Base-by-base conservation (phyloP, 2,329 filamentous ascomycete species). In the Orbilia blumenaviensis region DNA sequence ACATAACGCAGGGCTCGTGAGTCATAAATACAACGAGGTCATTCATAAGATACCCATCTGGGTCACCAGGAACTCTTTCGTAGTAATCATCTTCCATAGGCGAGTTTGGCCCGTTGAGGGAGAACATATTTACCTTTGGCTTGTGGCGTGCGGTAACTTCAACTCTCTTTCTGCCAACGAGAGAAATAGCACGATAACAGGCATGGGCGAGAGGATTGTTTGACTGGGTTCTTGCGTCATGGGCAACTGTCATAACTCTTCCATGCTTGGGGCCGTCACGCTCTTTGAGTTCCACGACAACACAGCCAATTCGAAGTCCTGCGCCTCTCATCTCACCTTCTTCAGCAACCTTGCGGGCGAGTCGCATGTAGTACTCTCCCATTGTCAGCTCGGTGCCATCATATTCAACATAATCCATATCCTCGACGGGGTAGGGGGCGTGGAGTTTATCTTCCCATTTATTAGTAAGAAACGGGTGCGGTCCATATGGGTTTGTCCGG, bases 1-100 rank as follows among this genome's bases (percentile, higher is more conserved):
- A 99, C 88, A 96, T 96, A 75, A 96, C 88, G 82, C 95, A 99
- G 3, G 95, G 95, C 84, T 99, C 95, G 81, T 98, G 94, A 1
- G 94, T 97, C 76, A 96, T 86, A 84, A 97, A 98, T 68, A 99
- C 88, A 83, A 98, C 94, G 29, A 99, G 87, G 66, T 93, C 92
- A 79, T 96, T 93, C 84, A 94, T 98, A 18, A 99, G 89, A 82
- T 99, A 99, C 63, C 94, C 94, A 79, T 93, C 92, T 32, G 66
- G 66, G 36, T 77, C 67, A 6, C 66, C 67, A 1, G 66, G 66
- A 29, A 72, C 61, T 58, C 60, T 48, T 9, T 34, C 60, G n/a
- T 72, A 77, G 27, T 60, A 77, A 18, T 77, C 67, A 3, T 72
- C 61, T 27, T 77, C 73, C 60, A 77, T 66, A 2, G 54, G 12